Evolutionary conservation across 345 rosid genomes (phyloP).

Genomic region (Acer campestre): DNA sequence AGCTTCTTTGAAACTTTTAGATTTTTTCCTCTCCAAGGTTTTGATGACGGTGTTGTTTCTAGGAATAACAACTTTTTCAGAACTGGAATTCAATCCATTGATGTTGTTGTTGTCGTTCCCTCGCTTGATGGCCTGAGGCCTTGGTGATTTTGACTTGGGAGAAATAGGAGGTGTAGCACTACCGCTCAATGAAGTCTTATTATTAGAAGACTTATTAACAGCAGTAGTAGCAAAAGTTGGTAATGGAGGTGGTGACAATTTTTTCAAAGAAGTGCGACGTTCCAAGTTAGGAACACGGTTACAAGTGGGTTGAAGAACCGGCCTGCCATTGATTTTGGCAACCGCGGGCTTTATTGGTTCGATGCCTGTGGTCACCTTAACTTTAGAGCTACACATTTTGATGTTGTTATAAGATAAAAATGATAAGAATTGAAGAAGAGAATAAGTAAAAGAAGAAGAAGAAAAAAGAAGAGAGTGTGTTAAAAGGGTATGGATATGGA

Average conservation of each 20-base stretch:
- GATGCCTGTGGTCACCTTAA: conserved; percentile 37
- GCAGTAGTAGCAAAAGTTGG: conserved; percentile 7
- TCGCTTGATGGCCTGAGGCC: conserved; percentile 37
- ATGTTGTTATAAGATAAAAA: neutral
- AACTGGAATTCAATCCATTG: conserved; percentile 37
- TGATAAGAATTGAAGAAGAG: neutral
- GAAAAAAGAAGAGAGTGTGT: neutral
- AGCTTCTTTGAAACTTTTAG: conserved; percentile 54
- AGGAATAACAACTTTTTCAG: conserved; percentile 33
- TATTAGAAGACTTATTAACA: neutral
- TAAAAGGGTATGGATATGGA: neutral
- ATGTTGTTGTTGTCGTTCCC: conserved; percentile 30
- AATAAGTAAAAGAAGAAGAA: neutral
- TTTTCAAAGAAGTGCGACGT: conserved; percentile 36
- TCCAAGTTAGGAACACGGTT: conserved; percentile 41
- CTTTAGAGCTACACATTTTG: conserved; percentile 47
- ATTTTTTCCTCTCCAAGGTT: conserved; percentile 50
- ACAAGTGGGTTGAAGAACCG: conserved; percentile 64
- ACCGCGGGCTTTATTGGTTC: conserved; percentile 21
- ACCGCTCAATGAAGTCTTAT: neutral
- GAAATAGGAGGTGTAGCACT: conserved; percentile 29
- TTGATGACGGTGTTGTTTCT: conserved; percentile 3
- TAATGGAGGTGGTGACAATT: conserved; percentile 26
- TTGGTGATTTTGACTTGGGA: conserved; percentile 41
- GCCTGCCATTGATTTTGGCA: conserved; percentile 56